phyloP scores from a whole-genome alignment of 2,329 filamentous ascomycete genomes.

The Fusarium sp. region DNA sequence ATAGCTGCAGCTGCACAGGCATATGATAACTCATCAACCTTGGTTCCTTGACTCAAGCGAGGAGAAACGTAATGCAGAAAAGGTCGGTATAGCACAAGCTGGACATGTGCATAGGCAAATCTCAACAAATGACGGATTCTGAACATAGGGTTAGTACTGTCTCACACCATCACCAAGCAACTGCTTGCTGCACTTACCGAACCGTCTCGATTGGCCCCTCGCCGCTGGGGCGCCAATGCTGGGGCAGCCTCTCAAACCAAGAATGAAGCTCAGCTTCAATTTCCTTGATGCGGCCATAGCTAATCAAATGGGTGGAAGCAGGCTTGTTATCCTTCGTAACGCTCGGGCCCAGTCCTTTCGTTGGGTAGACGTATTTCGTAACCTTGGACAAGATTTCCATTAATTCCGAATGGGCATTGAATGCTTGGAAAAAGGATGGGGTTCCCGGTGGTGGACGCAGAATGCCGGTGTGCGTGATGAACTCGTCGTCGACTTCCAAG shows the following conservation, averaged over 20 bases:
- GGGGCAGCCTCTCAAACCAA: slow-evolving; percentile 76
- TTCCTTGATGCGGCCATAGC: slow-evolving; percentile 70
- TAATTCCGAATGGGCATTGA: slow-evolving; percentile 72
- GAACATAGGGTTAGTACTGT: slow-evolving; percentile 11
- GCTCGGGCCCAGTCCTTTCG: slow-evolving; percentile 65
- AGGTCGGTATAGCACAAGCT: slow-evolving; percentile 84
- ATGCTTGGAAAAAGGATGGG: slow-evolving; percentile 71
- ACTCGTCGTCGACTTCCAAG: slow-evolving; percentile 74
- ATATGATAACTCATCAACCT: slow-evolving; percentile 80
- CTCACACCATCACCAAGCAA: not conserved
- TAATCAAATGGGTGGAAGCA: slow-evolving; percentile 69
- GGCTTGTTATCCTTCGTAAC: slow-evolving; percentile 55
- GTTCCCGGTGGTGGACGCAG: slow-evolving; percentile 64
- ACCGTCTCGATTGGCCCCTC: slow-evolving; percentile 80
- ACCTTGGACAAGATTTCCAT: slow-evolving; percentile 74
- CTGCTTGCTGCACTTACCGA: slow-evolving; percentile 64
- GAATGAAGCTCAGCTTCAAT: slow-evolving; percentile 72
- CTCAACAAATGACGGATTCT: slow-evolving; percentile 79
- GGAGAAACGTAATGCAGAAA: slow-evolving; percentile 86
- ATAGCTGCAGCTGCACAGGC: slow-evolving; percentile 74
- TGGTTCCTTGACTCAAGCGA: slow-evolving; percentile 63
- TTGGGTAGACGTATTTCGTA: slow-evolving; percentile 73
- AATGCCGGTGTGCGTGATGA: slow-evolving; percentile 69
- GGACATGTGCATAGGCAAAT: slow-evolving; percentile 84
- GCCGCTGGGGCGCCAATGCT: slow-evolving; percentile 80